A percentile compares a stretch with the other conserved stretches of the same genome.
phyloP scores from a whole-genome alignment of 2,329 filamentous ascomycete species.

The Ophiocordyceps australis region DNA sequence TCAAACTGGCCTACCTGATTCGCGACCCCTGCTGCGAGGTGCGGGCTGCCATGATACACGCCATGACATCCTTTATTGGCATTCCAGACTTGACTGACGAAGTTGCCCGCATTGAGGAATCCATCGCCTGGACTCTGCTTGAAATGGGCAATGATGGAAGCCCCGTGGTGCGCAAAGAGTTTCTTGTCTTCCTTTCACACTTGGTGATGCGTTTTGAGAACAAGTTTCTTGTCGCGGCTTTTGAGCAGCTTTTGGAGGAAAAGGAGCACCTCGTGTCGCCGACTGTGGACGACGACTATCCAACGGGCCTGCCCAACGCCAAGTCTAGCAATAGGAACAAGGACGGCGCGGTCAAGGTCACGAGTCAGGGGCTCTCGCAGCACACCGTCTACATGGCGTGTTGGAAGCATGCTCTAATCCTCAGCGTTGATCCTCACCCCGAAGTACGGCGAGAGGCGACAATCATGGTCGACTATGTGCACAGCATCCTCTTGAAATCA shows the following conservation, averaged over 20 bases:
- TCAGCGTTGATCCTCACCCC: constrained; percentile 87
- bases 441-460: constrained; percentile 78
- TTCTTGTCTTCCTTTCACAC: constrained; percentile 83
- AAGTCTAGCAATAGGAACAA: constrained; percentile 33
- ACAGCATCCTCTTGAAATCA: constrained; percentile 61
- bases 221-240: constrained; percentile 82
- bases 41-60: constrained; percentile 80
- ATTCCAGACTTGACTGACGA: constrained; percentile 87
- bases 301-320: constrained; percentile 44
- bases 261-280: constrained; percentile 45
- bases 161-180: constrained; percentile 81
- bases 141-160: constrained; percentile 90
- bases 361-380: constrained; percentile 47
- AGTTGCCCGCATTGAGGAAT: constrained; percentile 79
- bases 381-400: constrained; percentile 86
- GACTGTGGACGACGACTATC: constrained; percentile 37
- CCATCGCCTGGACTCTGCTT: constrained; percentile 72
- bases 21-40: constrained; percentile 86
- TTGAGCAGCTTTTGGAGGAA: constrained; percentile 78
- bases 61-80: constrained; percentile 82
- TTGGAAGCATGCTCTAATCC: constrained; percentile 82
- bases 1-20: constrained; percentile 61
- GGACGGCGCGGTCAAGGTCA: constrained; percentile 38
- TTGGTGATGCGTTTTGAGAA: constrained; percentile 82
- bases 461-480: constrained; percentile 72